Base-by-base conservation (phyloP, 1,284 basidiomycete species). In the Fomitiporia mediterranea region DNA sequence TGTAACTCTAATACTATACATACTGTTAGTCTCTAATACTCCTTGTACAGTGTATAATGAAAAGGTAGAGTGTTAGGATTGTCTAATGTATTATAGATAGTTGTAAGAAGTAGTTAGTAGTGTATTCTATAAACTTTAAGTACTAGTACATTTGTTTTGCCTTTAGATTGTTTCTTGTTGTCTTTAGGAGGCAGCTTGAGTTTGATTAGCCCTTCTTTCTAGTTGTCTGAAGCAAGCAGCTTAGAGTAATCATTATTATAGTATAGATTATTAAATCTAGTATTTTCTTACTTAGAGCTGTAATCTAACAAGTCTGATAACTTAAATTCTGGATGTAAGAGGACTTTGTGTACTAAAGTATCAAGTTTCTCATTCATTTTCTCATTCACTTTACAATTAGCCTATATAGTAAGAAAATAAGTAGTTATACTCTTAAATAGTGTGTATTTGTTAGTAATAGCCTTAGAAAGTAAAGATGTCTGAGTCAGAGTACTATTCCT, bases 11-110 rank as follows among this genome's bases (percentile, higher is more conserved):
- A n/a, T n/a, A n/a, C n/a, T n/a, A n/a, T n/a, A n/a, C n/a, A n/a
- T n/a, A n/a, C n/a, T 32, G 17, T 17, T 3, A 60, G 58, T 49
- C 65, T 57, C 65, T 66, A 71, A 43, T 62, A 65, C 13, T 63
- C 54, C 25, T 63, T 43, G 51, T 62, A 70, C 27, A 70, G 70
- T 2, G 56, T 23, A 9, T 60, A 62, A 46, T 72, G 67, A 44
- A 67, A 70, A 4, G 58, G 21, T 3, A 67, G 15, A 1, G 51
- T 17, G 13, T 47, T 17, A 13, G 39, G 23, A 15, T 49, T 32
- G 7, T 37, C 32, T 32, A 58, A 47, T 8, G 51, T 52, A 7
- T 7, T 32, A 13, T 27, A 9, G 32, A 60, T 47, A 0, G 51
- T 58, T 25, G 25, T 43, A 2, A 55, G 28, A 0, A 60, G 27